These are phyloP conservation scores for Ceratocystis ficicola DNA, from an alignment of 2,329 filamentous ascomycete species.

Conservation along the genomic window DNA sequence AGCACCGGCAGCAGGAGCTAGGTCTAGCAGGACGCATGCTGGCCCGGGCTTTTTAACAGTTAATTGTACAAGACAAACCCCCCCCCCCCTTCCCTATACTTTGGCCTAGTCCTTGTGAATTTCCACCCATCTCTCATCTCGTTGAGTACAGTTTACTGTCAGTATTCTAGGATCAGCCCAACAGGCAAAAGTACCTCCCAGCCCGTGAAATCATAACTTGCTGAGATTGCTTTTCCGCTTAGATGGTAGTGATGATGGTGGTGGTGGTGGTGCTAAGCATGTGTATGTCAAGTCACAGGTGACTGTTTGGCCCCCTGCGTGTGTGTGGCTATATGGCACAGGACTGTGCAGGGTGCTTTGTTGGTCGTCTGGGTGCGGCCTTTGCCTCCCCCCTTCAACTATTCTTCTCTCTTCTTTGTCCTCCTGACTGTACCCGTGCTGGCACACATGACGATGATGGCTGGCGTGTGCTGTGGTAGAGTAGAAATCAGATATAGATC, in stretches of 20 bases:
- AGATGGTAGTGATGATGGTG: neutral
- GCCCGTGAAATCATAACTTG: neutral
- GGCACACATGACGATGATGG: neutral
- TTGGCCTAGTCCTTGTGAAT: neutral
- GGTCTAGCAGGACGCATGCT: neutral
- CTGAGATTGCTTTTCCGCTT: neutral
- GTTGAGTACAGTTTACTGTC: neutral
- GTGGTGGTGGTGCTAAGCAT: neutral
- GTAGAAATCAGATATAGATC: neutral
- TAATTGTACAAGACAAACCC: neutral
- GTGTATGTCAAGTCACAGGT: neutral
- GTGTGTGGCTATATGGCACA: neutral
- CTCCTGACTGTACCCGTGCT: neutral
- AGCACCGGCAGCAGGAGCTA: neutral
- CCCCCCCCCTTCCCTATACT: neutral
- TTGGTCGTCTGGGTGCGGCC: neutral
- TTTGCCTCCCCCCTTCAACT: neutral
- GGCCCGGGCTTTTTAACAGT: neutral
- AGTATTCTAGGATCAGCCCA: neutral
- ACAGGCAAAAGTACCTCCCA: neutral
- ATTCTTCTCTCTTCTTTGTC: neutral
- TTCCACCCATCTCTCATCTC: neutral
- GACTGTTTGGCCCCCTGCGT: neutral
- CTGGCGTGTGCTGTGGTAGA: neutral
- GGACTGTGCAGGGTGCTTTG: neutral